Base-by-base conservation (phyloP, 2,329 filamentous ascomycete species). In the Penicillium thymicola region DNA sequence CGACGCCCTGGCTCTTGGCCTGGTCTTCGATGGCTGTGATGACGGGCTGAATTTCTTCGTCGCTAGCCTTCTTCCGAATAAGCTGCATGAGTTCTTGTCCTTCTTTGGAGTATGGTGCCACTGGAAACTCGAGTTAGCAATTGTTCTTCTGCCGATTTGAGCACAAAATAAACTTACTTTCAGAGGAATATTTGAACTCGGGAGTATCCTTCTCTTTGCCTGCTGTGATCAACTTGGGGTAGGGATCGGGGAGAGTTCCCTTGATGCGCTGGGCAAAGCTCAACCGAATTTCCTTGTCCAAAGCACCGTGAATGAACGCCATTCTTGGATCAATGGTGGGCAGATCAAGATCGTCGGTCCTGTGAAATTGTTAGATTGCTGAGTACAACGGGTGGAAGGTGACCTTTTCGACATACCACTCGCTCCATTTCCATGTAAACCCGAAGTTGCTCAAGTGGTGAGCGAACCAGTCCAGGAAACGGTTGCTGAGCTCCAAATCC, bases 361-460 rank as follows among this genome's bases (percentile, higher is more conserved):
- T 86, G 46, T 38, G 36, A 37, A 45, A 32, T 34, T 6, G 51
- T 73, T 48, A 69, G 67, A 42, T 49, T 38, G 18, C 11, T 27
- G 38, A n/a, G 38, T 9, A 23, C 41, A 14, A 32, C 14, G 13
- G 30, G 23, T 18, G 5, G 34, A 27, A 36, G 30, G 14, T 28
- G 38, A 18, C 3, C 18, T 21, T 36, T 32, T 14, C 34, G 41
- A 76, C 80, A 66, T 74, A 85, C 94, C 94, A 99, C 77, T 99
- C 94, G 16, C 89, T 88, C 94, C 94, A 99, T 76, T 97, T 97
- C 94, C 94, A 99, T 10, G 94, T 94, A 72, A 97, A 99, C 51
- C 96, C 94, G 71, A 99, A 99, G 78, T 99, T 99, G 77, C 92
- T 97, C 64, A 99, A 78, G 78, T 99, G 94, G 73, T 99, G 94